These are phyloP conservation scores for Diaporthe helianthi DNA, from an alignment of 2,329 filamentous ascomycete species.

Conservation along the genomic window DNA sequence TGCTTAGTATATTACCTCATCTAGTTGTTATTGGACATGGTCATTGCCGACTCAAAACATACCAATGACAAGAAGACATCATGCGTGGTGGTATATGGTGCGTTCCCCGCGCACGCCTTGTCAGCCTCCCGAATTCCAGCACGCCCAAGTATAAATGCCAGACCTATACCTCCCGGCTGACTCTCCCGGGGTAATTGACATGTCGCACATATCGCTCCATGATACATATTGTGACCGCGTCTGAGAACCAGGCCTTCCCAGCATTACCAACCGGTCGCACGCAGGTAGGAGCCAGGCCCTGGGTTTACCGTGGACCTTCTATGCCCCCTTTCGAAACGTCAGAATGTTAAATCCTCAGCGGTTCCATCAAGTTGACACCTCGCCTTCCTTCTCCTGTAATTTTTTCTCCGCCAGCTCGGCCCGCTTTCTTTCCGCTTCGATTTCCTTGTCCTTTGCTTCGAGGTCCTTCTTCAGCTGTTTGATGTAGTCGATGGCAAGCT, in stretches of 20 bases:
- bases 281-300: neutral
- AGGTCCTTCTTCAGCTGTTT: slow-evolving; percentile 80
- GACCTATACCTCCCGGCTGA: neutral
- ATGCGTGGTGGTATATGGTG: neutral
- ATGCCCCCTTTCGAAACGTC: neutral
- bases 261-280: neutral
- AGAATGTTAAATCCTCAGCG: neutral
- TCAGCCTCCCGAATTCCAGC: neutral
- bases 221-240: neutral
- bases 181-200: neutral
- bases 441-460: slow-evolving; percentile 64
- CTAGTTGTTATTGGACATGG: neutral
- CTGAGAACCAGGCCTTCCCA: neutral
- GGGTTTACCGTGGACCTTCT: neutral
- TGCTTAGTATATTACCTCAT: neutral
- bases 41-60: neutral
- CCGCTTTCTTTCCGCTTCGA: slow-evolving; percentile 68
- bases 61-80: neutral
- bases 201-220: neutral
- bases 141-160: slow-evolving; percentile 10
- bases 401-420: slow-evolving; percentile 72
- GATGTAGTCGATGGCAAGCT: slow-evolving; percentile 95
- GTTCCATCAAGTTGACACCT: neutral
- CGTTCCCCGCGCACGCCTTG: neutral
- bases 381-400: slow-evolving; percentile 44